These are phyloP conservation scores for Verticillium alfalfae DNA, from an alignment of 2,329 filamentous ascomycete genomes.

Conservation along the genomic window DNA sequence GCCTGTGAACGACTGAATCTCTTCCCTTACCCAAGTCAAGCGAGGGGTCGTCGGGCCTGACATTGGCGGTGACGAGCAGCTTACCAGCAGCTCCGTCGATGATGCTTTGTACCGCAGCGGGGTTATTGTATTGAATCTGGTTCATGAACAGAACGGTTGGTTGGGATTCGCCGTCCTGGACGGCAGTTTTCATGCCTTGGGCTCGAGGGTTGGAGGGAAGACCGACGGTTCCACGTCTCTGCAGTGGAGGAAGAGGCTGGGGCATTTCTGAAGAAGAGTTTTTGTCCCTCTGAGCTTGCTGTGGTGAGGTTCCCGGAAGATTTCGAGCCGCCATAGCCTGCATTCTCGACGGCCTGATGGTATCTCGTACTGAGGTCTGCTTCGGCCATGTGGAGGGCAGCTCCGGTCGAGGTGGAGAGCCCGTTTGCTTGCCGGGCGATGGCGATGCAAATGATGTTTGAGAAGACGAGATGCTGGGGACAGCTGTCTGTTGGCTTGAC, in stretches of 20 bases:
- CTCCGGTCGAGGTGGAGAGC: background rate
- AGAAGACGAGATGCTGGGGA: background rate
- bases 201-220: conserved; percentile 43
- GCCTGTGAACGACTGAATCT: conserved; percentile 45
- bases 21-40: conserved; percentile 13
- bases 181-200: conserved; percentile 21
- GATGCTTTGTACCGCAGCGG: conserved; percentile 40
- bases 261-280: background rate
- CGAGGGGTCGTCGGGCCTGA: background rate
- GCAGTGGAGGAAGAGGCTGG: conserved; percentile 22
- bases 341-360: conserved; percentile 23
- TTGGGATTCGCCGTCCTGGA: conserved; percentile 20
- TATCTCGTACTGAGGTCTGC: conserved; percentile 20
- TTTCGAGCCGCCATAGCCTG: conserved; percentile 15
- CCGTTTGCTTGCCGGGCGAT: conserved; percentile 1
- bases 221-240: conserved; percentile 38
- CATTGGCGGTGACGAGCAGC: conserved; percentile 4
- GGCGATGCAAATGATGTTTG: conserved; percentile 5
- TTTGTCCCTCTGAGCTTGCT: background rate
- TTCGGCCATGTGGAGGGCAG: conserved; percentile 16
- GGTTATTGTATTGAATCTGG: conserved; percentile 49
- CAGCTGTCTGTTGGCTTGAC: conserved; percentile 1
- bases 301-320: background rate
- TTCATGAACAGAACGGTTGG: conserved; percentile 53
- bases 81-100: conserved; percentile 32